Percentiles rank a stretch among this genome's conserved stretches.
phyloP scores from a whole-genome alignment of 108 stramenopile species.

The Nitzschia putrida region DNA sequence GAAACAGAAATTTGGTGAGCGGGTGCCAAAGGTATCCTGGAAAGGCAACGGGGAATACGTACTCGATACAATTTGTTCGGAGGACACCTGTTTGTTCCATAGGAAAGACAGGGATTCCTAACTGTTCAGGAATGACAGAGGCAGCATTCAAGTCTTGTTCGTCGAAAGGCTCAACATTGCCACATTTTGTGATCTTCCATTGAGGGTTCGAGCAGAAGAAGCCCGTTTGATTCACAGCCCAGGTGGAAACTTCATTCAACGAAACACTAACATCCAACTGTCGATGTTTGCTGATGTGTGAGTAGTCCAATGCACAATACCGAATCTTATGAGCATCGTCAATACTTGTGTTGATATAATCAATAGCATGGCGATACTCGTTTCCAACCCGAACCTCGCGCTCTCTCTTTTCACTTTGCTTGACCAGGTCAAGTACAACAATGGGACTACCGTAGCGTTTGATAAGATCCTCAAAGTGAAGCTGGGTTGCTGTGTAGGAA shows the following conservation, averaged over 20 bases:
- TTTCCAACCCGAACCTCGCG: slow-evolving; percentile 94
- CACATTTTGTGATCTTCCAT: slow-evolving; percentile 82
- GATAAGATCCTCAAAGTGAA: slow-evolving; percentile 93
- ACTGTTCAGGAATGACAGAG: slow-evolving; percentile 44
- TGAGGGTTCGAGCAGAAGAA: slow-evolving; percentile 91
- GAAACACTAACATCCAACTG: slow-evolving; percentile 85
- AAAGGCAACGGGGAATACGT: slow-evolving; percentile 33
- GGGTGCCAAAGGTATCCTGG: background rate
- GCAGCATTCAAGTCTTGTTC: slow-evolving; percentile 51
- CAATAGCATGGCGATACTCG: slow-evolving; percentile 92
- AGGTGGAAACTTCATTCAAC: slow-evolving; percentile 90
- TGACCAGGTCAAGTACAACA: slow-evolving; percentile 93
- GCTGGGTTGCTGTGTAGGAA: slow-evolving; percentile 88
- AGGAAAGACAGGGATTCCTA: slow-evolving; percentile 86
- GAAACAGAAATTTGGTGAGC: background rate
- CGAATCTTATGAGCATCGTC: slow-evolving; percentile 85
- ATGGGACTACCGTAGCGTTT: slow-evolving; percentile 92
- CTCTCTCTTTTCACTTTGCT: slow-evolving; percentile 91
- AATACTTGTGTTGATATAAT: slow-evolving; percentile 90
- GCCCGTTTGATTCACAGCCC: slow-evolving; percentile 92
- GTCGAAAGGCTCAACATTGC: slow-evolving; percentile 71
- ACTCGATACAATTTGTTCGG: slow-evolving; percentile 98
- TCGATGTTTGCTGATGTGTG: slow-evolving; percentile 86
- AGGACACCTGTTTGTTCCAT: slow-evolving; percentile 96
- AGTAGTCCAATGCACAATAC: slow-evolving; percentile 89